Base-by-base conservation (phyloP, 2,329 filamentous ascomycete genomes). In the Fusarium sp. region DNA sequence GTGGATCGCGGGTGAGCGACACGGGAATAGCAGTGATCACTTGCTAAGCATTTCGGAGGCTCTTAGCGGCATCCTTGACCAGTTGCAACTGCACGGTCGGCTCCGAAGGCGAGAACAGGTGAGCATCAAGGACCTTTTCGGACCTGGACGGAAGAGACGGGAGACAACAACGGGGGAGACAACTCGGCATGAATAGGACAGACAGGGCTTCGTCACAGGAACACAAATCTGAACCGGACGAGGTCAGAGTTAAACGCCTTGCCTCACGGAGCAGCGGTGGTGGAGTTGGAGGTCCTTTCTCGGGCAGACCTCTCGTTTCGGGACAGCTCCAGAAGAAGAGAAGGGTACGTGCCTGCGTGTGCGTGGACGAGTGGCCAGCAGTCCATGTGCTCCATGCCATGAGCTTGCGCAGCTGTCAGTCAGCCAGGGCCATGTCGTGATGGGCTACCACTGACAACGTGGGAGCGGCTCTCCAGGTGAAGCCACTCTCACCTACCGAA, bases 1-100 rank as follows among this genome's bases (percentile, higher is more conserved):
- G 76, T 78, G 76, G 74, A 76, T 65, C 76, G 67, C 71, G 75
- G 76, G 68, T 76, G 75, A 77, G 68, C 59, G 64, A 70, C 60
- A 68, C 70, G 59, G 63, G 66, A 67, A 65, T 65, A 68, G 39
- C 41, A 66, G 64, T 65, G 68, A 70, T 69, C 66, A 64, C 52
- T 34, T 64, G 67, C 63, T 67, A 63, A 72, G 48, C 37, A 62
- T 52, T 61, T 35, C 62, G 57, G 61, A 60, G 63, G 39, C 45
- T 60, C 45, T 66, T 74, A 74, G 72, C 56, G 68, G 45, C 30
- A 63, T 14, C 43, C 39, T 68, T 72, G 52, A 32, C 66, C 14
- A 62, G 61, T 35, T 43, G 43, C 14, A 58, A 68, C 43, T 39
- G 32, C 23, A 34, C 39, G 39, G 43, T 23, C 41, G 34, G 57